These are phyloP conservation scores for Globisporangium nodosum DNA, from an alignment of 352 stramenopile species.

Conservation along the genomic window DNA sequence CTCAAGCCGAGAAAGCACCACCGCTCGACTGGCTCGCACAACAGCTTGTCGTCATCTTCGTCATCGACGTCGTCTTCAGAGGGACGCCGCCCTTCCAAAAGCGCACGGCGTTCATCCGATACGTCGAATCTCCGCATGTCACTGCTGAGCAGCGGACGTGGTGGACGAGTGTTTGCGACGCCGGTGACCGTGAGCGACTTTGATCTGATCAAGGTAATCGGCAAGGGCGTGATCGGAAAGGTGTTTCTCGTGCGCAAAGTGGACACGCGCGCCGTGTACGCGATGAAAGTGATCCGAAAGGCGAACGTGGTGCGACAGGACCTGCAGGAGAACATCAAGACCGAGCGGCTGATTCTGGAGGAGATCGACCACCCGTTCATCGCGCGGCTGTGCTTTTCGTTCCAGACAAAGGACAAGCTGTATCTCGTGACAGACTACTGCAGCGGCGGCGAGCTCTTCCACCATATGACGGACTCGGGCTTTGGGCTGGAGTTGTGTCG, in stretches of 20 bases:
- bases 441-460: constrained; percentile 96
- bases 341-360: constrained; percentile 97
- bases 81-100: background rate
- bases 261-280: constrained; percentile 89
- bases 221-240: constrained; percentile 84
- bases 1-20: constrained; percentile 59
- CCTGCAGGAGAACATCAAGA: constrained; percentile 94
- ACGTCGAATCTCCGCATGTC: constrained; percentile 53
- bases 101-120: constrained; percentile 10
- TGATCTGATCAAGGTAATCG: constrained; percentile 80
- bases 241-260: constrained; percentile 86
- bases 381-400: constrained; percentile 95
- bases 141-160: constrained; percentile 33
- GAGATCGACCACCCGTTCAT: constrained; percentile 98
- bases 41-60: background rate
- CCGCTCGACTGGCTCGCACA: constrained; percentile 18
- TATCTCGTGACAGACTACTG: constrained; percentile 90
- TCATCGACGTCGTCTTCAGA: constrained; percentile 9
- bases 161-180: constrained; percentile 19
- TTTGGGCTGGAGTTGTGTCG: constrained; percentile 57
- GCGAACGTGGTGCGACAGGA: constrained; percentile 90
- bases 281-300: constrained; percentile 99
- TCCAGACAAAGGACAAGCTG: constrained; percentile 92
- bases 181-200: constrained; percentile 80
- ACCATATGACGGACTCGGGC: constrained; percentile 92